A percentile compares a stretch with the other conserved stretches of the same genome.
Evolutionary conservation across 2,329 filamentous ascomycete genomes (phyloP).

Genomic region (Trichoderma harzianum): DNA sequence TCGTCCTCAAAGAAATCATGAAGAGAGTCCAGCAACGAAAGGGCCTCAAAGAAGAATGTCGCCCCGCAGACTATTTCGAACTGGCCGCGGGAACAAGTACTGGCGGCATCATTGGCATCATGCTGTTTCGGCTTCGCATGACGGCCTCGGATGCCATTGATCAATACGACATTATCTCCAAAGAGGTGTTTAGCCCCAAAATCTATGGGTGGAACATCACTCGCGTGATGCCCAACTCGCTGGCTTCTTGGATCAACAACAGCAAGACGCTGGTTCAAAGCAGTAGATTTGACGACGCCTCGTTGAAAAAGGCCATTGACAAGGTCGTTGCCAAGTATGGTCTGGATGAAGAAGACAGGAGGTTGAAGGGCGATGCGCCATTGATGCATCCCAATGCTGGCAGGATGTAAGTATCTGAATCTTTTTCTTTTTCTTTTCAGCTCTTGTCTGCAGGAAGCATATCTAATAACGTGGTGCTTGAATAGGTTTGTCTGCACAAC

Average conservation of each 20-base stretch:
- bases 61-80: slow-evolving; percentile 10
- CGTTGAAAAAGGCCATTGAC: slow-evolving; percentile 6
- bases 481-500: slow-evolving; percentile 12
- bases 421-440: background rate
- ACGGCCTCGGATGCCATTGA: background rate
- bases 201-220: background rate
- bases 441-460: background rate
- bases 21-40: slow-evolving; percentile 1
- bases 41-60: background rate
- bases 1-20: slow-evolving; percentile 13
- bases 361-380: background rate
- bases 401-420: background rate
- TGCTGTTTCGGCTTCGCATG: slow-evolving; percentile 16
- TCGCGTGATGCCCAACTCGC: background rate
- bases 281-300: background rate
- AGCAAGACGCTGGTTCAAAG: slow-evolving; percentile 12
- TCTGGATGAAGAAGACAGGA: slow-evolving; percentile 1
- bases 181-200: slow-evolving; percentile 7
- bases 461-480: background rate
- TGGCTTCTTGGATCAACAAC: slow-evolving; percentile 8
- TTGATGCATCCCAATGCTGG: background rate
- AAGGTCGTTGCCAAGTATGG: slow-evolving; percentile 6
- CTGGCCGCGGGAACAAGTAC: slow-evolving; percentile 2
- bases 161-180: background rate
- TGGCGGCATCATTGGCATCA: slow-evolving; percentile 11